phyloP scores from a whole-genome alignment of 441 rosid genomes.

The Pelargonium myrrhifolium region DNA sequence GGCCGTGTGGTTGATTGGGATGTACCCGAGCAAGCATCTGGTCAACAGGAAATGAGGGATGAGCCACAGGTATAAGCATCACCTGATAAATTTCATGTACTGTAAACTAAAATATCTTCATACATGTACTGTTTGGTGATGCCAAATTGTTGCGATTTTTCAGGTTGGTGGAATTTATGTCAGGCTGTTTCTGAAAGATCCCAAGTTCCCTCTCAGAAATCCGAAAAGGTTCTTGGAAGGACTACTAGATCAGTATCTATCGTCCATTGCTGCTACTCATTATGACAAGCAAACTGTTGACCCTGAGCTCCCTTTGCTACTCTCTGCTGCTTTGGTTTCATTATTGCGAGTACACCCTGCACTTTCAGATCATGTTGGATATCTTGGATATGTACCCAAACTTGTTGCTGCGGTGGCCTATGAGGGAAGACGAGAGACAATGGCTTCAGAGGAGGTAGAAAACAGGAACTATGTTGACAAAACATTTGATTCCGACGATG shows the following conservation, averaged over 20 bases:
- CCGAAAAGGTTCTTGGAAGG: conserved; percentile 98
- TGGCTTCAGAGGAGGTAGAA: conserved; percentile 67
- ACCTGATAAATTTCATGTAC: conserved; percentile 7
- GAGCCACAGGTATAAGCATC: conserved; percentile 72
- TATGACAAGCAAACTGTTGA: conserved; percentile 69
- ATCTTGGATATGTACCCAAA: conserved; percentile 97
- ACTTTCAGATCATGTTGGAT: conserved; percentile 96
- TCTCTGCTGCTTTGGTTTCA: conserved; percentile 98
- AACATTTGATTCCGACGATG: conserved; percentile 49
- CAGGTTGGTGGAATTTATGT: conserved; percentile 98
- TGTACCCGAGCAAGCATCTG: conserved; percentile 93
- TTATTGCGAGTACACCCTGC: conserved; percentile 96
- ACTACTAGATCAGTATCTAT: conserved; percentile 86
- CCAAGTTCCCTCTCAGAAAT: conserved; percentile 94
- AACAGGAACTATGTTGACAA: conserved; percentile 40
- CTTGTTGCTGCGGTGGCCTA: conserved; percentile 95
- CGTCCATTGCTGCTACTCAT: conserved; percentile 94
- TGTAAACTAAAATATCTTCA: conserved; percentile 3
- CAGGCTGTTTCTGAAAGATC: conserved; percentile 92
- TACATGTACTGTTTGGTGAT: too few relatives aligned
- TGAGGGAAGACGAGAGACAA: conserved; percentile 87
- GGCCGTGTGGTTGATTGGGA: conserved; percentile 97
- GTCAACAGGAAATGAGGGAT: conserved; percentile 87
- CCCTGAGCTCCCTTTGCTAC: conserved; percentile 92
- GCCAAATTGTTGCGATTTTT: conserved; percentile 24